Percentiles rank a stretch among this genome's conserved stretches.
These are phyloP conservation scores for Colletotrichum simmondsii DNA, from an alignment of 2,329 filamentous ascomycete species.

Conservation along the genomic window DNA sequence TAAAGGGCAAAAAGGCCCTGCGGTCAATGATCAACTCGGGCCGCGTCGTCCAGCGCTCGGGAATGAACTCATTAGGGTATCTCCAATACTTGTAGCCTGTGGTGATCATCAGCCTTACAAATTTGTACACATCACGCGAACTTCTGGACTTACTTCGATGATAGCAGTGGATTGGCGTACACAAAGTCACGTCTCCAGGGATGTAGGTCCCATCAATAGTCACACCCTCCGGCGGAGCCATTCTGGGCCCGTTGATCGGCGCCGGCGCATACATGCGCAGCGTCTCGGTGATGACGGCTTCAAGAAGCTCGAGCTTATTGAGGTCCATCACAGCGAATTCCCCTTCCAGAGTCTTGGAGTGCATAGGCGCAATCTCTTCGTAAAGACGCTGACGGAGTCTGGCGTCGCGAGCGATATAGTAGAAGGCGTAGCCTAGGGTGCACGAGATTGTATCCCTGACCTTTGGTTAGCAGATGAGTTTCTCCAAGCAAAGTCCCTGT, in stretches of 20 bases:
- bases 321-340: slow-evolving; percentile 38
- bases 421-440: slow-evolving; percentile 32
- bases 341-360: slow-evolving; percentile 29
- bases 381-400: slow-evolving; percentile 21
- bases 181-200: slow-evolving; percentile 36
- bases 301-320: slow-evolving; percentile 35
- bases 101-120: background rate
- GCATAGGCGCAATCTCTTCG: slow-evolving; percentile 26
- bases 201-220: slow-evolving; percentile 40
- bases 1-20: slow-evolving; percentile 30
- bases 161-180: slow-evolving; percentile 23
- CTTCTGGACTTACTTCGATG: slow-evolving; percentile 3
- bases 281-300: slow-evolving; percentile 43
- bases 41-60: slow-evolving; percentile 38
- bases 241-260: slow-evolving; percentile 40
- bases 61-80: slow-evolving; percentile 35
- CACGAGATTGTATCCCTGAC: slow-evolving; percentile 35
- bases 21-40: slow-evolving; percentile 37
- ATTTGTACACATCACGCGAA: too few relatives aligned
- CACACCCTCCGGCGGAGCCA: slow-evolving; percentile 40
- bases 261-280: slow-evolving; percentile 42
- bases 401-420: slow-evolving; percentile 30
- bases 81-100: slow-evolving; percentile 27
- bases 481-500: background rate
- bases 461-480: background rate